Evolutionary conservation across 192 early-diverging fungal genomes (phyloP).

Genomic region (Backusella australiensis): DNA sequence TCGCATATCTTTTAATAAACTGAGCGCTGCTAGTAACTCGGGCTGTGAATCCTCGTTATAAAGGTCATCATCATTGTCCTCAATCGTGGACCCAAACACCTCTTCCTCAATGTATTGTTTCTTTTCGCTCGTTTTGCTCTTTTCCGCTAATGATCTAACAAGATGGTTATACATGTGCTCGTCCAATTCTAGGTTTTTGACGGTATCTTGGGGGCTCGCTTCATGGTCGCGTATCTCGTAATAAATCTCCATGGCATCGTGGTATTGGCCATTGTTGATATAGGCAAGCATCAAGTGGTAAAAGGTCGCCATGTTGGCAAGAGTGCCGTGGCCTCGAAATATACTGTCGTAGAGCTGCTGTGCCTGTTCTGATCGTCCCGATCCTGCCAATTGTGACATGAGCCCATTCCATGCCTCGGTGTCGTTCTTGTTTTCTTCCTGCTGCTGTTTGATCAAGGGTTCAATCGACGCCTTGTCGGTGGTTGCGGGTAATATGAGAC

Average conservation of each 20-base stretch:
- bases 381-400: not conserved
- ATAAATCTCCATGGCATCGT: slow-evolving; percentile 30
- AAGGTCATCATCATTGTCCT: not conserved
- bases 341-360: slow-evolving; percentile 8
- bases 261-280: not conserved
- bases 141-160: not conserved
- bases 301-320: slow-evolving; percentile 9
- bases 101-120: not conserved
- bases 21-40: slow-evolving; percentile 8
- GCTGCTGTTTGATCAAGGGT: not conserved
- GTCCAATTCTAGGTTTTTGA: not conserved
- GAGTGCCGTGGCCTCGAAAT: not conserved
- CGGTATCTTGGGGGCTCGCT: not conserved
- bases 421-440: not conserved
- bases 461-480: not conserved
- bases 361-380: slow-evolving; percentile 7
- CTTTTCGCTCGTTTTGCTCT: not conserved
- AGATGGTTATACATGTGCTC: not conserved
- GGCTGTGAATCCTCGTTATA: not conserved
- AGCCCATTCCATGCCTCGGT: not conserved
- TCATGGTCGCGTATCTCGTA: slow-evolving; percentile 19
- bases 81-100: slow-evolving; percentile 8
- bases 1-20: slow-evolving; percentile 25
- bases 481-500: not conserved
- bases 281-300: slow-evolving; percentile 14